Base-by-base conservation (phyloP, 495 filamentous ascomycete species). In the Aspergillus diversus region DNA sequence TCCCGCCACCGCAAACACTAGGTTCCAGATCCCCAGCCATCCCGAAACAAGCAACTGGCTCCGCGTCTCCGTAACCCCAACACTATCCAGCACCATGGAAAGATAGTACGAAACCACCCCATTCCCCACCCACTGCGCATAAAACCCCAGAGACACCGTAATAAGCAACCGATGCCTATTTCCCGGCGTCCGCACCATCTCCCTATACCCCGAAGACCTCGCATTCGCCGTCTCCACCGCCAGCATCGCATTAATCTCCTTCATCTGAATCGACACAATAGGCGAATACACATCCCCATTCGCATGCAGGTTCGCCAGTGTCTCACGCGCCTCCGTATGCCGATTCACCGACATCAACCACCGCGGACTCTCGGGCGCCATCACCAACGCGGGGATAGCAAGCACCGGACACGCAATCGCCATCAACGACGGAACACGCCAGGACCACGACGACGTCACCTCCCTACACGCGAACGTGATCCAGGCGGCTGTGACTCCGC, bases 91-190 rank as follows among this genome's bases (percentile, higher is more conserved):
- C 49, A 89, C 78, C 51, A 75, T 66, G 58, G 69, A 71, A 31
- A 85, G 69, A 62, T 87, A 89, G 75, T 89, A 88, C 39, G 84
- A 87, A 63, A 89, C 82, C 27, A 90, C 81, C 57, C 82, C 85
- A 65, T 88, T 90, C 42, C 87, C 87, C 52, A 79, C 82, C 85
- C 86, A 90, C 75, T 90, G 88, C 5, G 83, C 83, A 21, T 89
- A 91, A 69, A 89, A 83, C 62, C 87, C 87, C n/a, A 89, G 74
- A 5, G 81, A 83, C 16, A 88, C 68, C 39, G 85, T 80, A n/a
- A 90, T 71, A 21, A 72, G 50, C 1, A 89, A 66, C 8, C 87
- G 80, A 66, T 86, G 86, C 7, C 87, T 81, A 77, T 91, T 91
- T 54, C 89, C 88, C 69, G 81, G 84, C 42, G 87, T 89, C 59